A percentile compares a stretch with the other conserved stretches of the same genome.
phyloP scores from a whole-genome alignment of 2,329 filamentous ascomycete genomes.

The Myriosclerotinia duriaeana region DNA sequence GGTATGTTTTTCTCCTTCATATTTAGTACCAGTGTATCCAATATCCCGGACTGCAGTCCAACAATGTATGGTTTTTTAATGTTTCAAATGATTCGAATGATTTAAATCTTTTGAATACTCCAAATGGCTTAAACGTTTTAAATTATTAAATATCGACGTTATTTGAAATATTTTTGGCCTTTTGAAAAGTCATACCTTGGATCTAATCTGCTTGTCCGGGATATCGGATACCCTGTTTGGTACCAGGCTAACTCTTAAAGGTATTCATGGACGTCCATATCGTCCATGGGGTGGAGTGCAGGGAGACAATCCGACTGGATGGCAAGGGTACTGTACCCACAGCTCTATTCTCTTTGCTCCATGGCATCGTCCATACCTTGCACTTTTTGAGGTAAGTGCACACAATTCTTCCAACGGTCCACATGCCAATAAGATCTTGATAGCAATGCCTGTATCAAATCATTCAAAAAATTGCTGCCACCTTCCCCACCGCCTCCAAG shows the following conservation, averaged over 20 bases:
- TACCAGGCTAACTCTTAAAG: slow-evolving; percentile 38
- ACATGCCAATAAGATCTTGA: slow-evolving; percentile 45
- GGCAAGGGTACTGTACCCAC: slow-evolving; percentile 67
- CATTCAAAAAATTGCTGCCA: slow-evolving; percentile 49
- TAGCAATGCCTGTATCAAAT: slow-evolving; percentile 46
- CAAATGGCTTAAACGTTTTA: no score
- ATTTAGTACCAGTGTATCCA: no score
- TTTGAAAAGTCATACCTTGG: no score
- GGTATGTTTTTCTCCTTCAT: slow-evolving; percentile 48
- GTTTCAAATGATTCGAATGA: no score
- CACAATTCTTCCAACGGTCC: not conserved
- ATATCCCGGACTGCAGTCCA: no score
- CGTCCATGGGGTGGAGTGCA: slow-evolving; percentile 54
- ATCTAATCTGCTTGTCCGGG: no score
- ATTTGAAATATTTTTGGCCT: not conserved
- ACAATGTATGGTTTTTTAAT: no score
- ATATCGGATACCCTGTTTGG: no score
- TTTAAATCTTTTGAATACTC: no score
- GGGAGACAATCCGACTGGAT: slow-evolving; percentile 41
- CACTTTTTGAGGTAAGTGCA: slow-evolving; percentile 53
- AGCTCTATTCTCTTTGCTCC: slow-evolving; percentile 71
- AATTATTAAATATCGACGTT: no score
- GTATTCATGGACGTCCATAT: slow-evolving; percentile 76
- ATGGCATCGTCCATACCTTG: slow-evolving; percentile 82
- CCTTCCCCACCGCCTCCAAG: slow-evolving; percentile 49